Conservation (phyloP, 352 stramenopile genomes). For the Globisporangium polare region DNA sequence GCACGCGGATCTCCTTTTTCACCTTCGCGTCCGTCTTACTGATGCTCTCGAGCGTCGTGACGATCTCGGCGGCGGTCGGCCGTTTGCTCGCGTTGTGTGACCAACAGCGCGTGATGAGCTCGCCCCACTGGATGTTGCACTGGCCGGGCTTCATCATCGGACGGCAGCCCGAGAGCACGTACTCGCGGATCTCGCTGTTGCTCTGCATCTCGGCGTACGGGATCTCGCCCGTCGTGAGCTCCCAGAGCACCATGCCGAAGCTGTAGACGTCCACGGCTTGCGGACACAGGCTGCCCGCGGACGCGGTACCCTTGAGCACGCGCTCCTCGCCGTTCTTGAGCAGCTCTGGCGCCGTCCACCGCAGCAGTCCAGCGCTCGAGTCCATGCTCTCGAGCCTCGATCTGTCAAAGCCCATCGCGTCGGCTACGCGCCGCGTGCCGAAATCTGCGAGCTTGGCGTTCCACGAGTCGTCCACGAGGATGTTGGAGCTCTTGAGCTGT, state of each 20-base stretch:
- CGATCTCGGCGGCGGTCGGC: conserved; percentile 77
- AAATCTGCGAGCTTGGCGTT: conserved; percentile 88
- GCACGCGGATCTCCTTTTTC: conserved; percentile 60
- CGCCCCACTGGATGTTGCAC: conserved; percentile 81
- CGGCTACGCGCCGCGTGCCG: conserved; percentile 71
- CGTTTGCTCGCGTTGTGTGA: conserved; percentile 67
- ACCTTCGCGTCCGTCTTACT: conserved; percentile 65
- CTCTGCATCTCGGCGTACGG: conserved; percentile 62
- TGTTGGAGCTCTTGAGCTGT: conserved; percentile 87
- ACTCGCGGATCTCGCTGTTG: conserved; percentile 72
- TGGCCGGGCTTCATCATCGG: conserved; percentile 71
- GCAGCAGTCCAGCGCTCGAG: conserved; percentile 47
- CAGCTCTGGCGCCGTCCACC: conserved; percentile 77
- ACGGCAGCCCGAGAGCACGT: conserved; percentile 69
- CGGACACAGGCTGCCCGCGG: conserved; percentile 24
- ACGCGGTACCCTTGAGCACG: conserved; percentile 42
- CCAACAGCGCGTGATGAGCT: conserved; percentile 84
- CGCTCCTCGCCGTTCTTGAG: conserved; percentile 76
- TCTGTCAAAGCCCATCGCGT: conserved; percentile 73
- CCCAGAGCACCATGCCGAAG: conserved; percentile 87
- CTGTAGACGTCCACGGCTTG: conserved; percentile 87
- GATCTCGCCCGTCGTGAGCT: conserved; percentile 80
- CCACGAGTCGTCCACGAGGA: conserved; percentile 87
- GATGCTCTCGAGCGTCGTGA: conserved; percentile 74
- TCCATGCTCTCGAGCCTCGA: conserved; percentile 59